Percentiles rank a stretch among this genome's conserved stretches.
These are phyloP conservation scores for Selenicereus undatus DNA, from an alignment of 148 eudicot genomes.

Conservation along the genomic window DNA sequence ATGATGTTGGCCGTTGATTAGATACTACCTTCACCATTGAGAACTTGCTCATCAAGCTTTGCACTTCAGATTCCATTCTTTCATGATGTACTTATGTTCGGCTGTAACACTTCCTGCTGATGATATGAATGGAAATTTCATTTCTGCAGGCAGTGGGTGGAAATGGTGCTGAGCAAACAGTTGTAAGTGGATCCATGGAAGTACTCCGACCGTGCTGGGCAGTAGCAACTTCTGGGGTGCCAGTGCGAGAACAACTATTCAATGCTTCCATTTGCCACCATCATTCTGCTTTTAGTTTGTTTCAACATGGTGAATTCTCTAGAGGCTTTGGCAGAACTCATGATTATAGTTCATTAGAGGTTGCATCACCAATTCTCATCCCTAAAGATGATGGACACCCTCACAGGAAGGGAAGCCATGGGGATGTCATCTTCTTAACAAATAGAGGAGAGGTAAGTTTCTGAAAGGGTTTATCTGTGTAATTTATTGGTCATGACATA, in stretches of 20 bases:
- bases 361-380: conserved; percentile 88
- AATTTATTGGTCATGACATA: background rate
- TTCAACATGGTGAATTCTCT: conserved; percentile 76
- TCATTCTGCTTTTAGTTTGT: conserved; percentile 70
- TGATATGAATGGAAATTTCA: background rate
- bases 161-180: conserved; percentile 89
- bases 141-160: conserved; percentile 83
- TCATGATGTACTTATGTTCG: background rate
- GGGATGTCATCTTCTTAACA: conserved; percentile 87
- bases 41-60: background rate
- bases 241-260: conserved; percentile 95
- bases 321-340: conserved; percentile 58
- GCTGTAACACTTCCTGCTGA: background rate
- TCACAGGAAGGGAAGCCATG: conserved; percentile 88
- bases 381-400: conserved; percentile 80
- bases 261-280: conserved; percentile 95
- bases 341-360: conserved; percentile 83
- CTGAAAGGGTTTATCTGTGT: background rate
- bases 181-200: conserved; percentile 98
- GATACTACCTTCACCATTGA: background rate
- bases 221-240: conserved; percentile 96
- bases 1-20: background rate
- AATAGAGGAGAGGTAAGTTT: conserved; percentile 87
- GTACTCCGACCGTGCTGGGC: conserved; percentile 99
- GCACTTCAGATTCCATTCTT: background rate